These are phyloP conservation scores for Glycine latifolia DNA, from an alignment of 306 rosid species.

Conservation along the genomic window DNA sequence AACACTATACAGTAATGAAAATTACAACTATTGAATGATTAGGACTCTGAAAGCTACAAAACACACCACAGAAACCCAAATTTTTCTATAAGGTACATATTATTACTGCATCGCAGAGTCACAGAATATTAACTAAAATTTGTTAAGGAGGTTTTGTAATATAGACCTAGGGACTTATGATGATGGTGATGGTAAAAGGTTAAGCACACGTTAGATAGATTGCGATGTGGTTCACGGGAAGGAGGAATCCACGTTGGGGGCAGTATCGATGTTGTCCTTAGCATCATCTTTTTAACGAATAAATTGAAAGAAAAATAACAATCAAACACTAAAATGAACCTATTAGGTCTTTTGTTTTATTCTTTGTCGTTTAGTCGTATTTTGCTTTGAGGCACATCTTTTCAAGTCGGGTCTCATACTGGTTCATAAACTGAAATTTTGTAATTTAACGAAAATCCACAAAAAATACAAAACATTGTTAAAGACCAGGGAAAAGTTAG, in stretches of 20 bases:
- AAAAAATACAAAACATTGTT: not conserved
- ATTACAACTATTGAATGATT: not conserved
- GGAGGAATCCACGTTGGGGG: conserved; percentile 28
- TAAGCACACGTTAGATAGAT: conserved; percentile 32
- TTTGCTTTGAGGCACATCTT: not conserved
- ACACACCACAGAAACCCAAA: not conserved
- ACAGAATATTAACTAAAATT: not conserved
- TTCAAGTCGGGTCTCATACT: not conserved
- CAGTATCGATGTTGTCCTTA: conserved; percentile 25
- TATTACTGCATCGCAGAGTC: not conserved
- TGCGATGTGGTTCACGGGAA: conserved; percentile 9
- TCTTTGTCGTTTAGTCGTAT: not conserved
- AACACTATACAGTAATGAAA: not conserved
- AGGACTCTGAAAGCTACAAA: not conserved
- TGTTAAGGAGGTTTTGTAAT: not conserved
- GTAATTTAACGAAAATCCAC: not conserved
- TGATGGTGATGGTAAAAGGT: conserved; percentile 28
- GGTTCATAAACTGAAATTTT: not conserved
- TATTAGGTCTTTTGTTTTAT: not conserved
- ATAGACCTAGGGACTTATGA: conserved; percentile 44
- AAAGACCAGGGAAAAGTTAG: too few species aligned
- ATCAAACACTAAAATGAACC: not conserved
- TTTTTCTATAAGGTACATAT: not conserved
- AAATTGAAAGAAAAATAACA: not conserved
- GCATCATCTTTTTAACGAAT: conserved; percentile 13